These are phyloP conservation scores for Xerocomus nothofagi DNA, from an alignment of 1,284 basidiomycete genomes.

Conservation along the genomic window DNA sequence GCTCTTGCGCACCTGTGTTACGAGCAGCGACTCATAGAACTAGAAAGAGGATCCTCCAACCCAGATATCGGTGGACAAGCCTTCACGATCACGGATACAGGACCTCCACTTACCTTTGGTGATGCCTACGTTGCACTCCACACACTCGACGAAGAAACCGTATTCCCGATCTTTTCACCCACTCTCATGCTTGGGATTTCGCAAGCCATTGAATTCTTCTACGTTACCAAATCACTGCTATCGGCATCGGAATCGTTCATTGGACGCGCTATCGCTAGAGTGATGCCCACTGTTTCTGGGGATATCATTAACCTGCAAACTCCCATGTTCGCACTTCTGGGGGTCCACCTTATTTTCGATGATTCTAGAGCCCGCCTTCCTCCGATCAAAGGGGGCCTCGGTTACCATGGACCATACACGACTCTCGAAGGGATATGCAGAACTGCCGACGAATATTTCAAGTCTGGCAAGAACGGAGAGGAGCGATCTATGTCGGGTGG, in stretches of 20 bases:
- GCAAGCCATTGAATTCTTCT: conserved; percentile 54
- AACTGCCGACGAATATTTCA: conserved; percentile 53
- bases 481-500: conserved; percentile 34
- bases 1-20: conserved; percentile 69
- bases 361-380: conserved; percentile 63
- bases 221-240: conserved; percentile 46
- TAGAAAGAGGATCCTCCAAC: conserved; percentile 41
- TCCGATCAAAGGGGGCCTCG: conserved; percentile 62
- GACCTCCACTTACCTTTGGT: conserved; percentile 57
- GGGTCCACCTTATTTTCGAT: conserved; percentile 67
- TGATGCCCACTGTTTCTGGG: conserved; percentile 51
- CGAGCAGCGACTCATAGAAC: conserved; percentile 60
- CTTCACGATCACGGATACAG: conserved; percentile 63
- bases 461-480: conserved; percentile 37
- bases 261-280: conserved; percentile 35
- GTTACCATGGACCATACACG: conserved; percentile 60
- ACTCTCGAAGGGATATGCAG: conserved; percentile 54
- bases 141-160: conserved; percentile 50
- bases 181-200: conserved; percentile 56
- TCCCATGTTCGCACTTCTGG: conserved; percentile 60
- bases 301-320: conserved; percentile 69
- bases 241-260: conserved; percentile 31
- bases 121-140: conserved; percentile 55
- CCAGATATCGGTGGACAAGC: conserved; percentile 71
- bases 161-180: conserved; percentile 53